Evolutionary conservation across 2,329 filamentous ascomycete genomes (phyloP), one percentile per base, ranked within the genome.

Genomic region (Aspergillus awamori): DNA sequence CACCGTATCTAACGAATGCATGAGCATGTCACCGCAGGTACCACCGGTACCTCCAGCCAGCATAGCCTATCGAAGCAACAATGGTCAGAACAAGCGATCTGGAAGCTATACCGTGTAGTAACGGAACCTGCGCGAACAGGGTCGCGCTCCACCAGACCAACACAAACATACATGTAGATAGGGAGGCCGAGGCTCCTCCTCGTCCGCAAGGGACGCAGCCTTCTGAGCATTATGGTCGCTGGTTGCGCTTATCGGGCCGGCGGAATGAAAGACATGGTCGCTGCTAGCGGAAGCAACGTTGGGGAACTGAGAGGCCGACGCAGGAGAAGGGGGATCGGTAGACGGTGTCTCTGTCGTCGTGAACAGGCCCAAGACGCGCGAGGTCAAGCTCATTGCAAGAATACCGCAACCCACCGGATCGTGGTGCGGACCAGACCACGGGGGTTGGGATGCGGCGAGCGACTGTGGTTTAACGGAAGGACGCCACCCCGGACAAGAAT

Each of bases 1-100:
- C 71, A 99, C 95, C 0, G 95, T 99, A 77, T 99, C 95, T 72
- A 99, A 86, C 49, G 94, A 98, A 81, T 99, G 95, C 95, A 99
- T 99, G 67, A 99, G 82, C 85, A 99, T 90, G 77, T 99, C 95
- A 61, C 96, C 95, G 59, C 90, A 96, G 15, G 91, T 93, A 57
- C 95, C 95, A 72, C 96, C 95, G 57, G 96, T 82, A 62, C 94
- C 95, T 72, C 95, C 95, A 36, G 95, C 95, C 72, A 99, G 84
- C 93, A 98, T 99, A 75, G 91, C 89, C 92, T 97, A 63, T 39
- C 26, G 36, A 58, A 57, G 47, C 30, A 36, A 36, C 22, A 15
- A 28, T 47, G 15, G 62, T 54, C 51, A 59, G 68, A 20, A 20
- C 20, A 2, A 20, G 2, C 20, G 20, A 20, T 20, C 20, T 20